Percentiles rank a stretch among this genome's conserved stretches.
These are phyloP conservation scores for Solanum chmielewskii DNA, from an alignment of 257 asterid species.

Conservation along the genomic window DNA sequence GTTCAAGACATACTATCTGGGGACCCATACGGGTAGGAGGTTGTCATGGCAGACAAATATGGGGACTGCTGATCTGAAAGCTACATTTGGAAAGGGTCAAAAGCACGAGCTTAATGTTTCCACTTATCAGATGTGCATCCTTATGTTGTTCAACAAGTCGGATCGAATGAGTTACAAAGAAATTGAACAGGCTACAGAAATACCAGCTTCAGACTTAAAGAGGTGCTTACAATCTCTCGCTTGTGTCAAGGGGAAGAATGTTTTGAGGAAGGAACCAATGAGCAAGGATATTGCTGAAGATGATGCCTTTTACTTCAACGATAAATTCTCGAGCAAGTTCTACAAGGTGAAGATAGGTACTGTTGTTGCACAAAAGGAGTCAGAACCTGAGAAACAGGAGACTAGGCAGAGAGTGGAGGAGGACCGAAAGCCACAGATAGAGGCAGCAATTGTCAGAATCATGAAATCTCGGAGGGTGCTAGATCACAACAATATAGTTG, in stretches of 20 bases:
- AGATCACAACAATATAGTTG: constrained; percentile 20
- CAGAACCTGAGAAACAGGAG: constrained; percentile 22
- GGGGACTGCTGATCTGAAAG: constrained; percentile 25
- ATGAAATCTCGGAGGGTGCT: constrained; percentile 23
- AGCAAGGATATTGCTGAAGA: constrained; percentile 16
- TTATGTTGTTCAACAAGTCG: constrained; percentile 17
- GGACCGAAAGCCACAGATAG: constrained; percentile 25
- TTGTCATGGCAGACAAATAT: constrained; percentile 25
- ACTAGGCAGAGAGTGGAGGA: constrained; percentile 25
- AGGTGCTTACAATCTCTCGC: constrained; percentile 23
- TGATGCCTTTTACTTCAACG: constrained; percentile 16
- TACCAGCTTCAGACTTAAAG: constrained; percentile 16
- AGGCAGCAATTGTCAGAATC: constrained; percentile 26
- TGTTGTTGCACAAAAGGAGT: constrained; percentile 23
- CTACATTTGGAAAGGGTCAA: constrained; percentile 17
- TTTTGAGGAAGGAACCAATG: constrained; percentile 23
- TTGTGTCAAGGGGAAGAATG: constrained; percentile 24
- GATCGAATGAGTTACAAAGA: constrained; percentile 16
- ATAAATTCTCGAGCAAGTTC: constrained; percentile 14
- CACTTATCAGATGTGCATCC: constrained; percentile 26
- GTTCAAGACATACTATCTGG: constrained; percentile 18
- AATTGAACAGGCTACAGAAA: constrained; percentile 20
- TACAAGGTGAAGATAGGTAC: constrained; percentile 19
- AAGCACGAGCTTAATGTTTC: constrained; percentile 20
- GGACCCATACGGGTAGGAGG: constrained; percentile 22